phyloP scores from a whole-genome alignment of 495 filamentous ascomycete genomes.

The Tetracladium marchalianum region DNA sequence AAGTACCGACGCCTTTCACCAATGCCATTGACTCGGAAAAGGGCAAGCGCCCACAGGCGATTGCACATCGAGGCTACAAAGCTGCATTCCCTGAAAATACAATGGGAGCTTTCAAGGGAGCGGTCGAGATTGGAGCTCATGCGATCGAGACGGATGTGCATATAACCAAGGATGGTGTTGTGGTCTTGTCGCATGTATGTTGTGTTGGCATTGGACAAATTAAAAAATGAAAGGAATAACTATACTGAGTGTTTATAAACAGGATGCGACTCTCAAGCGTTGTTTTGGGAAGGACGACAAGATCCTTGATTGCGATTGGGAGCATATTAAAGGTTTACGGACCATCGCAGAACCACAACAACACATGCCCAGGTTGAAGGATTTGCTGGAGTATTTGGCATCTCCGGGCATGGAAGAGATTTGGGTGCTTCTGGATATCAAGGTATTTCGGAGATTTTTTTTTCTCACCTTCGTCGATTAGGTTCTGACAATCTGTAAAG shows the following conservation, averaged over 20 bases:
- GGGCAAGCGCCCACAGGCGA: conserved; percentile 55
- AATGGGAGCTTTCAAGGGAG: conserved; percentile 63
- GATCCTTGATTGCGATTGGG: conserved; percentile 68
- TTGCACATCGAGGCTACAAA: conserved; percentile 83
- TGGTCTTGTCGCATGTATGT: conserved; percentile 75
- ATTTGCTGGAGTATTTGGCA: conserved; percentile 64
- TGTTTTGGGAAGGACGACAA: conserved; percentile 65
- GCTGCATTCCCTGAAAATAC: conserved; percentile 77
- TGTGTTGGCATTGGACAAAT: neutral
- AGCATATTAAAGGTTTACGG: conserved; percentile 53
- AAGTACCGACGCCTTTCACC: conserved; percentile 7
- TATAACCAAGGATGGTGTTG: conserved; percentile 68
- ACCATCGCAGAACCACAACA: conserved; percentile 59
- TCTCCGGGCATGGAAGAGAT: conserved; percentile 47
- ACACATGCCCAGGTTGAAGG: conserved; percentile 62
- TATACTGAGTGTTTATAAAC: conserved; percentile 6
- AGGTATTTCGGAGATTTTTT: conserved; percentile 35
- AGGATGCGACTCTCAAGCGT: conserved; percentile 69
- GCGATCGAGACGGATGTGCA: conserved; percentile 87
- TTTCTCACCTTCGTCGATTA: neutral
- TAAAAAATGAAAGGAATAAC: neutral
- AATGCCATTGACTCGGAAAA: conserved; percentile 5
- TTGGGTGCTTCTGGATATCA: conserved; percentile 86
- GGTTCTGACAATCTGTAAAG: conserved; percentile 22
- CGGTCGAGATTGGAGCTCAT: conserved; percentile 62